Base-by-base conservation (phyloP, 1,284 basidiomycete genomes). In the Psilocybe mexicana region DNA sequence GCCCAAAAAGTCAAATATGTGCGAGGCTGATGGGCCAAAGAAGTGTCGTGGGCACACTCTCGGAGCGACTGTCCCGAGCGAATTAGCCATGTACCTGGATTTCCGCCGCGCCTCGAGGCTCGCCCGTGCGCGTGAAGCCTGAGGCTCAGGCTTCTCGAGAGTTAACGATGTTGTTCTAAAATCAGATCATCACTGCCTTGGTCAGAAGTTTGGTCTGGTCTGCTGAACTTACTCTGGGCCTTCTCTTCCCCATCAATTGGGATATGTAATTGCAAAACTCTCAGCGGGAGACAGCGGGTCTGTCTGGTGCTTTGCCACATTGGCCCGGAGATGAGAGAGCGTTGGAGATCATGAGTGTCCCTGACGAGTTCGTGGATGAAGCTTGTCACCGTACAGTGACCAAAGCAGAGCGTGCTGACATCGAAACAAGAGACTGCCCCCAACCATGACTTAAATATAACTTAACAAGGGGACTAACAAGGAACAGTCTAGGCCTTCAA, bases 11-110 rank as follows among this genome's bases (percentile, higher is more conserved):
- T 33, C 30, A 33, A 33, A 33, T 33, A 33, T 33, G 30, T 18
- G 18, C 18, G 18, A 18, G 8, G 30, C 5, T 33, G 10, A 40
- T 40, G 35, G 6, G n/a, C 12, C 38, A 40, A 40, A 50, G 18
- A 18, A 18, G 36, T 35, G 26, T 43, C 43, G 49, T 51, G 49
- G 33, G 44, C 33, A 35, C 43, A 43, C n/a, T 28, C 33, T 42
- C 48, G 55, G 55, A 51, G 35, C 55, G 43, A 46, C 36, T 43
- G 33, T 14, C 38, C 54, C 54, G 54, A 55, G 43, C 43, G 36
- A 18, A 52, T 40, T 50, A 30, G 36, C 50, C 50, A 52, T 28
- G 50, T 50, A 50, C 47, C 40, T 56, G 40, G 43, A 25, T 50
- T 28, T 56, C 25, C 30, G 36, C 48, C 55, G 42, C 49, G 48